phyloP scores from a whole-genome alignment of 2,329 filamentous ascomycete genomes.

The Penicillium sp. region DNA sequence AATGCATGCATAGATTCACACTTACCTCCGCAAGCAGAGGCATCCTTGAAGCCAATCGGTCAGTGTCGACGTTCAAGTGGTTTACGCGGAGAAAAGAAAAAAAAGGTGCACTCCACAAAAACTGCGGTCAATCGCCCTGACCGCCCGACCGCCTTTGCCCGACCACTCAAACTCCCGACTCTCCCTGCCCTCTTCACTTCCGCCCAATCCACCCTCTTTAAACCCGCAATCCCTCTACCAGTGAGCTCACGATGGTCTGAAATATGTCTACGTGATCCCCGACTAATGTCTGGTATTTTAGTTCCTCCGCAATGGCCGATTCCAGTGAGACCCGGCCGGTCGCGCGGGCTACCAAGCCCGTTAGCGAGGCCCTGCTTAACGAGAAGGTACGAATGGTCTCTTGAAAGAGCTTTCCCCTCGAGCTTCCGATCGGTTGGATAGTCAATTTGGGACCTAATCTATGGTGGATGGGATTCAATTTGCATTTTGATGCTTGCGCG shows the following conservation, averaged over 20 bases:
- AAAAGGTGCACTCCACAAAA: slow-evolving; percentile 22
- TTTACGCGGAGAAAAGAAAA: slow-evolving; percentile 20
- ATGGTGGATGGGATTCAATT: background rate
- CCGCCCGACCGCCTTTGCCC: slow-evolving; percentile 46
- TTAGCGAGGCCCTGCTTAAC: slow-evolving; percentile 97
- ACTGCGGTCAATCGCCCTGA: slow-evolving; percentile 42
- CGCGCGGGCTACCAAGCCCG: slow-evolving; percentile 71
- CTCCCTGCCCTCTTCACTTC: slow-evolving; percentile 28
- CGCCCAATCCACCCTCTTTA: slow-evolving; percentile 21
- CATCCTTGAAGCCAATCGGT: slow-evolving; percentile 34
- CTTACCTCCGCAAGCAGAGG: slow-evolving; percentile 43
- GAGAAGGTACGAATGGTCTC: slow-evolving; percentile 75
- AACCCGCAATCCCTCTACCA: slow-evolving; percentile 20
- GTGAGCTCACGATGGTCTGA: slow-evolving; percentile 8
- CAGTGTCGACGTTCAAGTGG: slow-evolving; percentile 13
- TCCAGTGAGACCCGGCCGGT: slow-evolving; percentile 59
- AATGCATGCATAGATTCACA: slow-evolving; percentile 1
- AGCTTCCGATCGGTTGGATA: background rate
- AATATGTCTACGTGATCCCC: too few species aligned
- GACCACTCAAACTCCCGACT: slow-evolving; percentile 28
- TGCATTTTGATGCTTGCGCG: background rate
- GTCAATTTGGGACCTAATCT: background rate
- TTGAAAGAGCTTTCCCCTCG: background rate
- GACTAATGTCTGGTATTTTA: slow-evolving; percentile 23
- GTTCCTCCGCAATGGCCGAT: slow-evolving; percentile 59